Base-by-base conservation (phyloP, 805 yeast genomes). In the Hanseniaspora clermontiae region DNA sequence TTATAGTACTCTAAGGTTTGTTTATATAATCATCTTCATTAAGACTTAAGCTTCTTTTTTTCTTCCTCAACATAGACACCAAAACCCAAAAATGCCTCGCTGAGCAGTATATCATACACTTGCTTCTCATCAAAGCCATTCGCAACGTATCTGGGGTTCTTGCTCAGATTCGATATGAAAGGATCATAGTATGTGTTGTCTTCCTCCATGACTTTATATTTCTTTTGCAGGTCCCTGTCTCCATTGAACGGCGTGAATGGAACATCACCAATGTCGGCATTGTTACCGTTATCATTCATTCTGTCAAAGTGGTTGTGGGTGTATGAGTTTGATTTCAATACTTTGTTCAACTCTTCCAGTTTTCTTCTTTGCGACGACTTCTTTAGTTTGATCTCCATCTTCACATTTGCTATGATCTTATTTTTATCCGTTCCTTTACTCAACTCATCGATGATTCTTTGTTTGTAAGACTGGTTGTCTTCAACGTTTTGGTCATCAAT, bases 241-340 rank as follows among this genome's bases (percentile, higher is more conserved):
- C 97, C 97, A 65, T 83, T 82, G 70, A 91, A 91, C 9, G 97
- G 97, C 11, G 97, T 89, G 68, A 90, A 91, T 17, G 97, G 97
- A 6, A 76, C 72, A n/a, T 56, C 53, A 15, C 20, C 31, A 15
- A 66, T 61, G 24, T 67, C 71, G 53, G 66, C 69, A 19, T n/a
- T n/a, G n/a, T 31, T 45, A 8, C 37, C 24, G 39, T 55, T 55
- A 57, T 62, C 64, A 49, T 66, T 63, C 53, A 66, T 63, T 31
- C 60, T 60, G 32, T 63, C 59, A 59, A 60, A 65, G 12, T 66
- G 64, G 31, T 60, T 61, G n/a, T 62, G 61, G 52, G 69, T 66
- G 60, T 69, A 68, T 58, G 72, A 70, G 51, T 67, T 70, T 31
- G 65, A 67, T 46, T 66, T 64, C 48, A 72, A 57, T 12, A 71